Evolutionary conservation across 2,329 filamentous ascomycete species (phyloP).

Genomic region (Byssothecium circinans): DNA sequence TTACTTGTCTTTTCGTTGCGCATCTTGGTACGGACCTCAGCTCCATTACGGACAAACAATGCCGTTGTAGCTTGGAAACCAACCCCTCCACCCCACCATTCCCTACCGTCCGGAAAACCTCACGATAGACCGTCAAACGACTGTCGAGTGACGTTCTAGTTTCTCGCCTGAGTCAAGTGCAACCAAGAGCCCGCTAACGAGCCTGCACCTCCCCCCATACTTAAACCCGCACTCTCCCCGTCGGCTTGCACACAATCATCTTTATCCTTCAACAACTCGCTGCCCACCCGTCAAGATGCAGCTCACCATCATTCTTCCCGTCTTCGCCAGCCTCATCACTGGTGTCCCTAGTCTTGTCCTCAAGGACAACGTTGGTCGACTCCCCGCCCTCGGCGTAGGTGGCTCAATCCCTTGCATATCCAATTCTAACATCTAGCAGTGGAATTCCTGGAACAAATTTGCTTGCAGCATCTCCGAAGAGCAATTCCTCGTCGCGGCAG

Average conservation of each 20-base stretch:
- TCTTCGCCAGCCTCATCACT: not conserved
- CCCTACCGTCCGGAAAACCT: not conserved
- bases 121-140: not conserved
- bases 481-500: constrained; percentile 52
- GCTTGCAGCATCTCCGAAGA: constrained; percentile 55
- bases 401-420: not conserved
- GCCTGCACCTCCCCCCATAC: too few species aligned
- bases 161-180: too few species aligned
- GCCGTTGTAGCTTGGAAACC: too few species aligned
- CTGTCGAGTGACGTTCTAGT: too few species aligned
- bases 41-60: too few species aligned
- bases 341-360: constrained; percentile 6
- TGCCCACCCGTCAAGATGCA: not conserved
- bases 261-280: too few species aligned
- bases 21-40: too few species aligned
- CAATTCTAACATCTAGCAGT: constrained; percentile 21
- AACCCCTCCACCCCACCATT: not conserved
- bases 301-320: not conserved
- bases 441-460: constrained; percentile 59
- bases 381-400: constrained; percentile 22
- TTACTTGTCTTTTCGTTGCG: not conserved
- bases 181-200: too few species aligned
- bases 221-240: too few species aligned
- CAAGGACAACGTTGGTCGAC: constrained; percentile 15
- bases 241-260: too few species aligned